Base-by-base conservation (phyloP, 2,329 filamentous ascomycete genomes). In the Pseudogymnoascus sp. region DNA sequence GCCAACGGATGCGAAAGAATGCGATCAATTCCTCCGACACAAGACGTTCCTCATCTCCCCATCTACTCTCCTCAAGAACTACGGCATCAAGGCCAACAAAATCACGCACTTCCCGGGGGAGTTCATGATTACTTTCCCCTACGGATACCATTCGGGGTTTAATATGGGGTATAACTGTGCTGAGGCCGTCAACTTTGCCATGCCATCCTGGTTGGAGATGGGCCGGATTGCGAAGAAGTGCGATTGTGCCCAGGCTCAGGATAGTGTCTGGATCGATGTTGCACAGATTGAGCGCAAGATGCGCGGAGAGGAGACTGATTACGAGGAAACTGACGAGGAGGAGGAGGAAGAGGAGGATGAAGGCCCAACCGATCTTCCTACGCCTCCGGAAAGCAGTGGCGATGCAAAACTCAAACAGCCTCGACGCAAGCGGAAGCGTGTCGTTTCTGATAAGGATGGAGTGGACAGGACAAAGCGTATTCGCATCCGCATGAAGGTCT, bases 131-230 rank as follows among this genome's bases (percentile, higher is more conserved):
- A 99, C 95, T 0, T 99, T 96, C 73, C 95, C 95, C 0, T 99
- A 97, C 71, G 95, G 95, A 21, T 99, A 99, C 74, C 95, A 99
- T 73, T 99, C 95, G 4, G 95, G 95, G 4, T 99, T 96, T 75
- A 99, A 99, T 70, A 80, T 99, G 39, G 95, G 96, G 14, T 99
- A 99, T 79, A 99, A 99, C 74, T 99, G 95, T 76, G 95, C 95
- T 29, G 95, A 99, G 74, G 96, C 95, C 6, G 95, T 99, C 77
- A 99, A 99, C 74, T 99, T 99, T 75, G 95, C 93, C 4, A 87
- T 96, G 7, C 93, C 97, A 69, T 89, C 91, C 31, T 99, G 95
- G 95, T 78, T 99, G 54, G 89, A 96, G 61, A 97, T 95, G 80
- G 95, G 93, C 21, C 91, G 92, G 70, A 92, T 96, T 69, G 95